These are phyloP conservation scores for Malbranchea zuffiana DNA, from an alignment of 2,329 filamentous ascomycete species.

Conservation along the genomic window DNA sequence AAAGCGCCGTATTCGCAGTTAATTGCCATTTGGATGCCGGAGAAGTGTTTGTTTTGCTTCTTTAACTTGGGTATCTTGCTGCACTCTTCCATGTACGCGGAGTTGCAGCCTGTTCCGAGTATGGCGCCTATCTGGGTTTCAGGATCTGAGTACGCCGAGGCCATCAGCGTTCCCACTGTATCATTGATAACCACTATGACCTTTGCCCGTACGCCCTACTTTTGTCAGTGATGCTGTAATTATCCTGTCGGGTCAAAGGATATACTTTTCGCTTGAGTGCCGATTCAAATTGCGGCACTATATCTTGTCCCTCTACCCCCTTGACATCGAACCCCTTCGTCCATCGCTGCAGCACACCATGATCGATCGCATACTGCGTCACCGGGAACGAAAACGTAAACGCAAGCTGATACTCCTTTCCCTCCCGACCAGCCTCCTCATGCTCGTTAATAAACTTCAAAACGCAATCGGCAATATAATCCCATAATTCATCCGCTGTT, in stretches of 20 bases:
- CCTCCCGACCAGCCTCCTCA: slow-evolving; percentile 51
- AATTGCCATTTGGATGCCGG: slow-evolving; percentile 76
- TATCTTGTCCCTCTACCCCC: slow-evolving; percentile 80
- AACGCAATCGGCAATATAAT: slow-evolving; percentile 86
- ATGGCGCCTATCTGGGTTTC: slow-evolving; percentile 94
- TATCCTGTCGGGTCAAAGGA: slow-evolving; percentile 12
- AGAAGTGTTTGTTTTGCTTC: slow-evolving; percentile 73
- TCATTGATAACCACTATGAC: slow-evolving; percentile 92
- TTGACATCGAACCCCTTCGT: slow-evolving; percentile 95
- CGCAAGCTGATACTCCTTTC: slow-evolving; percentile 59
- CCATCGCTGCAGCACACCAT: slow-evolving; percentile 87
- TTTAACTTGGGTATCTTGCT: slow-evolving; percentile 87
- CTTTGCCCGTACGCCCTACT: slow-evolving; percentile 76
- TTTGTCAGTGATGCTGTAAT: slow-evolving; percentile 12
- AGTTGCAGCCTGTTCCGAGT: slow-evolving; percentile 96
- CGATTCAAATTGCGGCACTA: slow-evolving; percentile 76
- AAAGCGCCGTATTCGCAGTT: slow-evolving; percentile 98
- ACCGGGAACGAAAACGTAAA: slow-evolving; percentile 97
- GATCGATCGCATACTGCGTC: slow-evolving; percentile 87
- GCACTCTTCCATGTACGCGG: slow-evolving; percentile 91
- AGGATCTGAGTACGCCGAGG: slow-evolving; percentile 85
- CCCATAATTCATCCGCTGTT: slow-evolving; percentile 76
- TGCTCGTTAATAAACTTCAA: slow-evolving; percentile 82
- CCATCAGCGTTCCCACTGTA: slow-evolving; percentile 92
- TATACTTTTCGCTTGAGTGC: slow-evolving; percentile 58